Base-by-base conservation (phyloP, 345 rosid genomes). In the Aurinia saxatilis region DNA sequence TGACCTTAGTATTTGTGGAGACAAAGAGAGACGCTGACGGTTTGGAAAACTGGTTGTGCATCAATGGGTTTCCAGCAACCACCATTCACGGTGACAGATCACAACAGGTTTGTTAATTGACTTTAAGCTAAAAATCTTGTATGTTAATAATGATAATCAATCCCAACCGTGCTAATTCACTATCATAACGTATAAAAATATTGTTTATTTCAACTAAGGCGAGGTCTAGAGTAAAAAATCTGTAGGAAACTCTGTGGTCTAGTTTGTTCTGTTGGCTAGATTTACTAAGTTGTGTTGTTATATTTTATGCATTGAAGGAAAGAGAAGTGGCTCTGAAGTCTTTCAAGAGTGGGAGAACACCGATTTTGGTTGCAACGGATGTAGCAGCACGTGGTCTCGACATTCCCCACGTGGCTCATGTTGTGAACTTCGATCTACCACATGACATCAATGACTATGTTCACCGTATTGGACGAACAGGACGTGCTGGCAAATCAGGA, bases 1-100 rank as follows among this genome's bases (percentile, higher is more conserved):
- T 93, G 74, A 93, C 99, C 5, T 82, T 93, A 70, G 99, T 93
- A 33, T 93, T 93, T 75, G 99, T 93, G 73, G 99, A 93, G 89
- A 93, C 99, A 14, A 93, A 90, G 83, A 93, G 79, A 64, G 95
- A 92, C 16, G 99, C 99, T 49, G 99, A 93, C 77, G 76, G 95
- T 7, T 77, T 93, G 66, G 99, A 93, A 76, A 75, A 87, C 64
- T 92, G 98, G 98, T 52, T 92, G 64, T 85, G 80, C 71, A 50
- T 75, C 36, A 93, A 90, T 70, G 90, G 95, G 30, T 93, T 93
- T 65, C 97, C 97, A 41, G 96, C 99, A 39, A 90, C 97, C 48
- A 76, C 87, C 12, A 93, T 93, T 66, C 99, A 93, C 68, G 99
- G 98, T 59, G 98, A 92, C 73, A 82, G 98, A 82, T 47, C 88